phyloP scores from a whole-genome alignment of 2,329 filamentous ascomycete species.

The Fonsecaea pugnacius region DNA sequence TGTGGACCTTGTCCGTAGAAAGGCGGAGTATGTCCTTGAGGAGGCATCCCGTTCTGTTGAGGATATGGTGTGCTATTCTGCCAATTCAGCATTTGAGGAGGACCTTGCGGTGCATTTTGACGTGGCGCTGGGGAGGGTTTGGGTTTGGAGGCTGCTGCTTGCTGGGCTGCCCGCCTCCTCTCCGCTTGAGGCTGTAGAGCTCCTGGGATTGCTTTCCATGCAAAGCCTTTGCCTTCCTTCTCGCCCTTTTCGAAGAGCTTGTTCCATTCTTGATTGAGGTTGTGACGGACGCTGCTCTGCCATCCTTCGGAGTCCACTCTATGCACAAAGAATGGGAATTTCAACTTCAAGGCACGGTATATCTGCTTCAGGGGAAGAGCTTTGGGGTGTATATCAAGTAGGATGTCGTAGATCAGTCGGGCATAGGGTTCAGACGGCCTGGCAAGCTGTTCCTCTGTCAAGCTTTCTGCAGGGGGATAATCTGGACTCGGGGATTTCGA shows the following conservation, averaged over 20 bases:
- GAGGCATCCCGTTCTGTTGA: constrained; percentile 32
- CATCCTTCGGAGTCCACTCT: constrained; percentile 68
- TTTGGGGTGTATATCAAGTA: constrained; percentile 54
- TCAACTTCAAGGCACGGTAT: constrained; percentile 66
- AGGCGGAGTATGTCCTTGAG: constrained; percentile 27
- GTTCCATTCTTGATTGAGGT: constrained; percentile 61
- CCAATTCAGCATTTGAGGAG: constrained; percentile 32
- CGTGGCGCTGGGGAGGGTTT: constrained; percentile 33
- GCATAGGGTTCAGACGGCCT: constrained; percentile 67
- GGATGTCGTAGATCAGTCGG: constrained; percentile 66
- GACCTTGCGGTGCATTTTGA: constrained; percentile 28
- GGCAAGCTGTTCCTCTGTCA: constrained; percentile 66
- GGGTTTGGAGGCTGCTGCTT: constrained; percentile 32
- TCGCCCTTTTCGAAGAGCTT: constrained; percentile 63
- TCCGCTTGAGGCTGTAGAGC: constrained; percentile 35
- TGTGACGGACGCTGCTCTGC: constrained; percentile 70
- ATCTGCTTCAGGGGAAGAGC: constrained; percentile 69
- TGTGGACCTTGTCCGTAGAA: constrained; percentile 32
- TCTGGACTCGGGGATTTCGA: constrained; percentile 64
- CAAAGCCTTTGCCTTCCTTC: constrained; percentile 65
- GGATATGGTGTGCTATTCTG: constrained; percentile 34
- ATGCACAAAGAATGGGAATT: constrained; percentile 65
- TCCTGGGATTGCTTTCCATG: constrained; percentile 64
- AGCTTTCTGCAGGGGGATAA: constrained; percentile 62
- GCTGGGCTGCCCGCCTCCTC: constrained; percentile 33